Base-by-base conservation (phyloP, 2,329 filamentous ascomycete species). In the Stemphylium beticola region DNA sequence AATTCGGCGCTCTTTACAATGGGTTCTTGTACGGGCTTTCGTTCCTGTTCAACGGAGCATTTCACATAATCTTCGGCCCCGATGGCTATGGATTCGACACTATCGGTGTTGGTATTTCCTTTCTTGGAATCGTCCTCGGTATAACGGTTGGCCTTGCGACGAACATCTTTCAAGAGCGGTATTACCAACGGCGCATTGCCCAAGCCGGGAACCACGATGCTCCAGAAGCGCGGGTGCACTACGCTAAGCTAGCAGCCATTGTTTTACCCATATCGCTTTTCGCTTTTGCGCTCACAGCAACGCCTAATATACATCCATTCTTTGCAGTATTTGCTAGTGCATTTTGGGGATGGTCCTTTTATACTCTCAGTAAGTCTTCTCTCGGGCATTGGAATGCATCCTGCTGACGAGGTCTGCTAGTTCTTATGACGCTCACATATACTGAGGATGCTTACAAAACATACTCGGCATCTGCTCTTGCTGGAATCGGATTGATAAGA, bases 271-370 rank as follows among this genome's bases (percentile, higher is more conserved):
- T 68, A 64, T 61, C 76, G 46, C 32, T 74, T 3, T 39, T 74
- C 66, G 43, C 74, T 67, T 67, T 78, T 62, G 68, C 79, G 65
- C 66, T 77, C 22, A 69, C 66, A 9, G 65, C 68, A 31, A 57
- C 58, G 7, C 62, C 68, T 2, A 42, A 48, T 1, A 57, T 74
- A 8, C 68, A 69, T 26, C 63, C 67, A 0, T 75, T 83, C 45
- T 76, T 82, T 3, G 80, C 82, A 0, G 78, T 83, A 4, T 62
- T 83, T 12, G 81, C 79, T 2, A 79, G 78, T 0, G 74, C 77
- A 0, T 76, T 82, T 15, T 82, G 82, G 69, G 82, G 81, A 0
- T 81, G 78, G 70, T 78, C 76, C 4, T 82, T 83, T 57, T 81
- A 82, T 47, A 78, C 78, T 1, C 72, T 83, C 0, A 82, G 61